Evolutionary conservation across 2,329 filamentous ascomycete genomes (phyloP).

Genomic region (Blastomyces percursus): DNA sequence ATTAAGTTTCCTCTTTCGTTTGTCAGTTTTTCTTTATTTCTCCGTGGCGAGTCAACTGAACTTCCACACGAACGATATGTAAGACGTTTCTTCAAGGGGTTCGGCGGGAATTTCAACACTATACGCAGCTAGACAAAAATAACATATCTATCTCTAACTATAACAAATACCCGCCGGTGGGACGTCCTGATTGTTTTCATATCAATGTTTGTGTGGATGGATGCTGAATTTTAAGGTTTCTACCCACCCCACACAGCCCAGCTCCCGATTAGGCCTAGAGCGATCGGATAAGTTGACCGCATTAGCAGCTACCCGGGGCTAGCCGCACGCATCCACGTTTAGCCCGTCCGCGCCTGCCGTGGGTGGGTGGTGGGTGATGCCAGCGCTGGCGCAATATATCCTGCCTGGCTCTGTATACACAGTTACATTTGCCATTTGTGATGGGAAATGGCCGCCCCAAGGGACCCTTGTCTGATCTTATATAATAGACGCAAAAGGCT

Average conservation of each 20-base stretch:
- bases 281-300: neutral
- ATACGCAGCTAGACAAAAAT: neutral
- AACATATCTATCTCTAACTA: neutral
- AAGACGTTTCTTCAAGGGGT: neutral
- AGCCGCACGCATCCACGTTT: slow-evolving; percentile 1
- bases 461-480: neutral
- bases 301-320: neutral
- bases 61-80: neutral
- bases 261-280: neutral
- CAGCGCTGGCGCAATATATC: neutral
- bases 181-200: neutral
- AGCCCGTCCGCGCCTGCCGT: neutral
- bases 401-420: neutral
- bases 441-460: too few relatives aligned
- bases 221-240: neutral
- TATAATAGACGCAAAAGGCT: neutral
- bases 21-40: neutral
- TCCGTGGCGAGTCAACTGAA: neutral
- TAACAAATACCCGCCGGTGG: neutral
- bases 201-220: neutral
- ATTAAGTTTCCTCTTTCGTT: neutral
- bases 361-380: neutral
- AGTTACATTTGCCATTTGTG: neutral
- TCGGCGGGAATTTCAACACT: neutral
- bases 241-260: slow-evolving; percentile 2